phyloP scores from a whole-genome alignment of 2,329 filamentous ascomycete genomes.

The Verticillium longisporum region DNA sequence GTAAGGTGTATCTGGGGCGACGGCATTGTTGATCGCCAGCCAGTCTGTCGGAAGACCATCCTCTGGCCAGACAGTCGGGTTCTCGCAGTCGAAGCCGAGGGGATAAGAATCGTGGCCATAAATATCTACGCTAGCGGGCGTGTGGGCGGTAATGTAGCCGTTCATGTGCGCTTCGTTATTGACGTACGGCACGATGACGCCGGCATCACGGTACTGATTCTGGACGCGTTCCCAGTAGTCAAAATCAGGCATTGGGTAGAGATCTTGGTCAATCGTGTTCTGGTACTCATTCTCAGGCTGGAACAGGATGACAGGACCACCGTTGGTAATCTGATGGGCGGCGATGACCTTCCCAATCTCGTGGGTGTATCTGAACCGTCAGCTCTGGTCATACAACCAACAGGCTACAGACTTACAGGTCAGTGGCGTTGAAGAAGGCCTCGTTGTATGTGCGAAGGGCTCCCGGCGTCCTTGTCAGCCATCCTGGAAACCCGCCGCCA shows the following conservation, averaged over 20 bases:
- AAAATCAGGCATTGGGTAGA: constrained; percentile 52
- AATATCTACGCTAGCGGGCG: constrained; percentile 20
- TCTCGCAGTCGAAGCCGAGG: constrained; percentile 51
- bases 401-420: constrained; percentile 54
- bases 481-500: constrained; percentile 75
- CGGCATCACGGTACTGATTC: constrained; percentile 59
- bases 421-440: constrained; percentile 58
- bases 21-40: constrained; percentile 42
- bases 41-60: constrained; percentile 32
- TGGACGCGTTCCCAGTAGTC: constrained; percentile 66
- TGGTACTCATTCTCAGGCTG: constrained; percentile 79
- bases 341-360: constrained; percentile 59
- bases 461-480: constrained; percentile 64
- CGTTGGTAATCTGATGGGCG: constrained; percentile 73
- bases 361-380: background rate
- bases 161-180: constrained; percentile 60
- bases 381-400: constrained; percentile 23
- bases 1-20: constrained; percentile 59
- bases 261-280: constrained; percentile 33
- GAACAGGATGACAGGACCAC: constrained; percentile 69
- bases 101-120: constrained; percentile 58
- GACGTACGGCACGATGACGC: constrained; percentile 68
- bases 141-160: background rate
- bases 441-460: constrained; percentile 55
- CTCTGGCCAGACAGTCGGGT: constrained; percentile 36